Evolutionary conservation across 306 rosid genomes (phyloP).

Genomic region (Oemleria cerasiformis): DNA sequence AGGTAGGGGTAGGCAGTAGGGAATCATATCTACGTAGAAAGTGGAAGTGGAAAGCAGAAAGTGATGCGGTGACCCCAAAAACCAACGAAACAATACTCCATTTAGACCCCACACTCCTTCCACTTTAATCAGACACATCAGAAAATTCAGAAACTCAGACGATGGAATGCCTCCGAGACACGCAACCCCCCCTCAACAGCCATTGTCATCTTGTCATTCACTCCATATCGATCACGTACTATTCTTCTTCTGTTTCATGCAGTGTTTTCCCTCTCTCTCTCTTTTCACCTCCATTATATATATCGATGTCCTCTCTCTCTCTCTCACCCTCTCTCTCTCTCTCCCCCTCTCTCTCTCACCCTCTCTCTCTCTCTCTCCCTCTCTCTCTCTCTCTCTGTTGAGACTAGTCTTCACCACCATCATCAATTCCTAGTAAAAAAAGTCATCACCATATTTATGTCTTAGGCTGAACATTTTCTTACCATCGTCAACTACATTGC

Average conservation of each 20-base stretch:
- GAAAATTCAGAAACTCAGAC: not conserved
- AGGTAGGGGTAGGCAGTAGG: not conserved
- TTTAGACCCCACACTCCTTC: not conserved
- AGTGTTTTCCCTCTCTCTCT: not conserved
- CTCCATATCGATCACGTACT: not conserved
- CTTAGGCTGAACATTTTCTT: not conserved
- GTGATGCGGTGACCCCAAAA: not conserved
- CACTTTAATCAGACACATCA: constrained; percentile 15
- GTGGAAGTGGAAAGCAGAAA: no score
- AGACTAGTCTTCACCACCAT: no score
- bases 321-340: no score
- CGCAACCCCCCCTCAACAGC: constrained; percentile 35
- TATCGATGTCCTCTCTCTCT: no score
- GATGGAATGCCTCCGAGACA: constrained; percentile 11
- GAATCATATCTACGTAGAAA: constrained; percentile 39
- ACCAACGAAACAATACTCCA: constrained; percentile 1
- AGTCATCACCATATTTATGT: not conserved
- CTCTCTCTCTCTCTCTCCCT: no score
- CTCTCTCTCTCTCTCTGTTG: no score
- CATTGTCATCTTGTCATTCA: constrained; percentile 11
- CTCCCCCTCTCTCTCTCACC: no score
- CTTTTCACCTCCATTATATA: not conserved
- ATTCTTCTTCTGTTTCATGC: not conserved
- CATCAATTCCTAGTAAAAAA: constrained; percentile 2
- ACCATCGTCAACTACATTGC: no score